phyloP scores from a whole-genome alignment of 2,329 filamentous ascomycete species.

The Trichoderma guizhouense region DNA sequence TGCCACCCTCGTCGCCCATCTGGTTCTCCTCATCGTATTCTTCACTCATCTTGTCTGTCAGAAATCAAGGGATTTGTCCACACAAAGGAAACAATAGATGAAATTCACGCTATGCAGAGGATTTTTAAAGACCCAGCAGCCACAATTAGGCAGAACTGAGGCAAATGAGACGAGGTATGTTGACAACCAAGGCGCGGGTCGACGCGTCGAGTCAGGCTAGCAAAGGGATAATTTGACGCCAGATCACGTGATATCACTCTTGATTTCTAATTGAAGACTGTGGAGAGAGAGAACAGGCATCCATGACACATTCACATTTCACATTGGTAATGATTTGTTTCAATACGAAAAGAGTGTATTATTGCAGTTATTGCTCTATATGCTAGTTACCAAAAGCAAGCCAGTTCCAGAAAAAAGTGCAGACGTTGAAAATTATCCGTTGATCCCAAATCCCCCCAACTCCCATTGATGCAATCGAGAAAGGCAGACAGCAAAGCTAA shows the following conservation, averaged over 20 bases:
- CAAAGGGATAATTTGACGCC: constrained; percentile 33
- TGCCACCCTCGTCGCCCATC: constrained; percentile 64
- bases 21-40: constrained; percentile 68
- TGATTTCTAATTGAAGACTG: constrained; percentile 9
- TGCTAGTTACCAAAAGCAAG: background rate
- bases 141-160: constrained; percentile 14
- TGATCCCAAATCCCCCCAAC: constrained; percentile 7
- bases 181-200: constrained; percentile 28
- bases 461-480: constrained; percentile 6
- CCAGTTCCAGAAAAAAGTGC: background rate
- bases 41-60: constrained; percentile 39
- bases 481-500: constrained; percentile 1
- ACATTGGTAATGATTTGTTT: background rate
- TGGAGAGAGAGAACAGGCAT: background rate
- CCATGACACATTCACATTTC: background rate
- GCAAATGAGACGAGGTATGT: constrained; percentile 23
- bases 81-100: background rate
- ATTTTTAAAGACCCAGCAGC: background rate
- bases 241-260: constrained; percentile 34
- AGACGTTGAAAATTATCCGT: background rate
- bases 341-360: background rate
- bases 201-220: constrained; percentile 34
- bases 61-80: background rate
- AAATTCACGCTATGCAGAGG: background rate
- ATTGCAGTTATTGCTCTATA: background rate